Evolutionary conservation across 2,329 filamentous ascomycete genomes (phyloP).

Genomic region (Claviceps sp.): DNA sequence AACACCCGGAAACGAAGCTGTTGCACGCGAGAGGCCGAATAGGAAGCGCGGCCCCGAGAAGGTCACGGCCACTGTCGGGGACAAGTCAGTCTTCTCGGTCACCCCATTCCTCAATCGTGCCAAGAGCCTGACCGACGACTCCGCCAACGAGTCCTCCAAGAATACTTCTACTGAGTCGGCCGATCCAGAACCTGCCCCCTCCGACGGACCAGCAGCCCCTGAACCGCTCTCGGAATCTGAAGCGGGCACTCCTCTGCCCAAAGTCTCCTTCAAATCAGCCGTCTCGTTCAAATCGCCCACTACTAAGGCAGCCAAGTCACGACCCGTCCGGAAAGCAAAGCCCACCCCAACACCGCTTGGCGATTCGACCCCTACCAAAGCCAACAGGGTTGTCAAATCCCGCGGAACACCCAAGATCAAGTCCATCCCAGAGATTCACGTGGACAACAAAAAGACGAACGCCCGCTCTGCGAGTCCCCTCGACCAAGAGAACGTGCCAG

Average conservation of each 20-base stretch:
- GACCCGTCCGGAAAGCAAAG: conserved; percentile 30
- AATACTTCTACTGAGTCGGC: conserved; percentile 7
- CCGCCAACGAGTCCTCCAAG: conserved; percentile 14
- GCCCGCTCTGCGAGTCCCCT: conserved; percentile 21
- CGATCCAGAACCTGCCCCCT: conserved; percentile 19
- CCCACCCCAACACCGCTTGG: conserved; percentile 24
- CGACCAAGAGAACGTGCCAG: conserved; percentile 18
- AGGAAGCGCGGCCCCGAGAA: conserved; percentile 44
- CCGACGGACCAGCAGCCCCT: background rate
- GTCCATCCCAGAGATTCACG: conserved; percentile 7
- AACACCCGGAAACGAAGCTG: conserved; percentile 30
- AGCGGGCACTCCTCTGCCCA: conserved; percentile 8
- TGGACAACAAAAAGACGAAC: conserved; percentile 21
- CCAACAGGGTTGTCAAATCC: conserved; percentile 20
- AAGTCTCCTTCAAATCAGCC: conserved; percentile 5
- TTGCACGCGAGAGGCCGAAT: conserved; percentile 25
- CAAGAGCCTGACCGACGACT: conserved; percentile 35
- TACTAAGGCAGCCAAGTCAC: conserved; percentile 20
- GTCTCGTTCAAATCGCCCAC: conserved; percentile 4
- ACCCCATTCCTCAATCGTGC: conserved; percentile 82
- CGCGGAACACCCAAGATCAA: conserved; percentile 4
- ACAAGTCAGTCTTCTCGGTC: conserved; percentile 87
- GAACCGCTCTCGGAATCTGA: conserved; percentile 13
- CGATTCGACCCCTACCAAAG: conserved; percentile 31
- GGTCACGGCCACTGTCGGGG: conserved; percentile 40